Base-by-base conservation (phyloP, 1,284 basidiomycete species). In the Heterobasidion occidentale region DNA sequence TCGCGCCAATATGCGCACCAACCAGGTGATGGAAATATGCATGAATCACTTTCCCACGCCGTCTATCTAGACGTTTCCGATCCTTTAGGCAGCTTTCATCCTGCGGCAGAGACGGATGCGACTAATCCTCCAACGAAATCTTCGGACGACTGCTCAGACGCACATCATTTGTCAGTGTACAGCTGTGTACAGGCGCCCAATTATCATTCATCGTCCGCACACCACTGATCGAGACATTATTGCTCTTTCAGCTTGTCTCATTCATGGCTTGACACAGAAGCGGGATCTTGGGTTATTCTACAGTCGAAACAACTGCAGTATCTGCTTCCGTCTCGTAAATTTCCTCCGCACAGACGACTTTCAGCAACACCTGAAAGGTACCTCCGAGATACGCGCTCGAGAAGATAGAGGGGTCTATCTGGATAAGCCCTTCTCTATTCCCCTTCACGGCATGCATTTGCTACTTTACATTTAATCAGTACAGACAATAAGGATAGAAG, bases 31-130 rank as follows among this genome's bases (percentile, higher is more conserved):
- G 42, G 36, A 9, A 36, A 7, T 7, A 17, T n/a, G 54, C 52
- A 35, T 53, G 47, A 17, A 12, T 51, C 14, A 50, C 34, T 58
- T 57, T 59, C 58, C 33, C 58, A 55, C 56, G 58, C 46, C 33
- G 27, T 17, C 15, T 14, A 35, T 17, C 19, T 20, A 19, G 50
- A 35, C 35, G 9, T 36, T 51, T 38, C 9, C 34, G 36, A 17
- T 12, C 14, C 34, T 36, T 38, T 51, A 17, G 50, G 27, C 27
- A 9, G 35, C 27, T 51, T n/a, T n/a, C 38, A n/a, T n/a, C 5
- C 20, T 51, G 50, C 50, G 50, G 17, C 34, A 12, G 14, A n/a
- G 36, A 51, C 50, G 50, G 50, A 51, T 17, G 34, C 34, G 34
- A n/a, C 17, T 38, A 51, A 42, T 42, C 5, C n/a, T 42, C 38